Evolutionary conservation across 345 rosid species (phyloP).

Genomic region (Euphorbia pulcherrima): DNA sequence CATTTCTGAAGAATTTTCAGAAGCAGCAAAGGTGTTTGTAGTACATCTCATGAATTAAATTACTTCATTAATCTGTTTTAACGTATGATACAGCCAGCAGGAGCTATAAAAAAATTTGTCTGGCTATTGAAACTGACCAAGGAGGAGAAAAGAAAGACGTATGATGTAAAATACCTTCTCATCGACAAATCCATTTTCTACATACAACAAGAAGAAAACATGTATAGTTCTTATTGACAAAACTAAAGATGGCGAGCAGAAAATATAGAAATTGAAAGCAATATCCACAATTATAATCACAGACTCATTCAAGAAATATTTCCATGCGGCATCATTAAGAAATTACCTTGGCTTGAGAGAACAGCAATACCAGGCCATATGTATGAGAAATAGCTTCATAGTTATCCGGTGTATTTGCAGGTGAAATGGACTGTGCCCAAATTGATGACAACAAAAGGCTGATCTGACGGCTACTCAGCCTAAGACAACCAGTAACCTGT

Average conservation of each 20-base stretch:
- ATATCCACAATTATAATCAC: neutral
- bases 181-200: neutral
- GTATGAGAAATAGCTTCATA: conserved; percentile 95
- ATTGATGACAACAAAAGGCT: conserved; percentile 85
- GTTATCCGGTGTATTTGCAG: conserved; percentile 79
- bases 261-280: neutral
- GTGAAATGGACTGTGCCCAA: conserved; percentile 91
- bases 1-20: neutral
- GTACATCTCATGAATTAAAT: neutral
- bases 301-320: conserved; percentile 3
- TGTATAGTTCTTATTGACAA: conserved; percentile 3
- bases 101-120: neutral
- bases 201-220: neutral
- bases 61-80: neutral
- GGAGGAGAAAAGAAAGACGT: neutral
- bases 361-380: conserved; percentile 78
- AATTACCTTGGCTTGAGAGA: conserved; percentile 86
- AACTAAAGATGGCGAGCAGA: neutral
- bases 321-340: conserved; percentile 8
- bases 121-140: neutral
- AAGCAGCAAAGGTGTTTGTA: neutral
- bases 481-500: conserved; percentile 65
- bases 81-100: neutral
- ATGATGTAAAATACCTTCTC: neutral
- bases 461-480: conserved; percentile 92